Evolutionary conservation across 2,329 filamentous ascomycete species (phyloP).

Genomic region (Pseudocercospora fijiensis): DNA sequence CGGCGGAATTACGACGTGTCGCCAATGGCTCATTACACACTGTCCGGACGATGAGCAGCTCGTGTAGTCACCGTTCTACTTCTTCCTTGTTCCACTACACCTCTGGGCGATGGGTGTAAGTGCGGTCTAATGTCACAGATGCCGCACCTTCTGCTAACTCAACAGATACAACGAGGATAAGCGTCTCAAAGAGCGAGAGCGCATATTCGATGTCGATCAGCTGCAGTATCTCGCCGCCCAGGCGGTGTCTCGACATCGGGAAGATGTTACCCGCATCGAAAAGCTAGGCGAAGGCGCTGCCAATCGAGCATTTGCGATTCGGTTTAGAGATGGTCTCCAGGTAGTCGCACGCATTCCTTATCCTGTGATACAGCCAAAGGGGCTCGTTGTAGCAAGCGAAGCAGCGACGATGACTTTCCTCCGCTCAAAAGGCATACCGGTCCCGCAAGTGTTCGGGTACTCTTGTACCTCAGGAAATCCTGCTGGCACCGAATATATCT

Average conservation of each 20-base stretch:
- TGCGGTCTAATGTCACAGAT: neutral
- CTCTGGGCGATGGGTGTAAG: slow-evolving; percentile 28
- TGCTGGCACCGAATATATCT: slow-evolving; percentile 32
- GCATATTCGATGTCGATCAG: slow-evolving; percentile 21
- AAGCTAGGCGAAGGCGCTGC: slow-evolving; percentile 29
- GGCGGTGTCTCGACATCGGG: slow-evolving; percentile 28
- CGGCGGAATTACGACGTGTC: too few species aligned
- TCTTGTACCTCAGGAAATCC: slow-evolving; percentile 27
- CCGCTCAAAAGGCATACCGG: slow-evolving; percentile 24
- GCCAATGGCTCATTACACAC: too few species aligned
- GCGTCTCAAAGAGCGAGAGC: slow-evolving; percentile 17
- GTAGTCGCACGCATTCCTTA: slow-evolving; percentile 32
- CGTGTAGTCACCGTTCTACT: too few species aligned
- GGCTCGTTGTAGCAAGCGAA: slow-evolving; percentile 28
- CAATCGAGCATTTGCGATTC: slow-evolving; percentile 25
- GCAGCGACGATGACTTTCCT: slow-evolving; percentile 31
- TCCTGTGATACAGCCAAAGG: slow-evolving; percentile 14
- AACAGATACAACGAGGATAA: slow-evolving; percentile 23
- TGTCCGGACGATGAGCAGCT: neutral
- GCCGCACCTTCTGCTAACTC: neutral
- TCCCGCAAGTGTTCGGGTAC: slow-evolving; percentile 28
- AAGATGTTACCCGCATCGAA: slow-evolving; percentile 27
- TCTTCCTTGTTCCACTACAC: slow-evolving; percentile 25
- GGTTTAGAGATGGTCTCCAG: slow-evolving; percentile 23
- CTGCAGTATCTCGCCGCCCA: slow-evolving; percentile 35